Conservation (phyloP, 495 filamentous ascomycete genomes). For the Penicillium goetzii region DNA sequence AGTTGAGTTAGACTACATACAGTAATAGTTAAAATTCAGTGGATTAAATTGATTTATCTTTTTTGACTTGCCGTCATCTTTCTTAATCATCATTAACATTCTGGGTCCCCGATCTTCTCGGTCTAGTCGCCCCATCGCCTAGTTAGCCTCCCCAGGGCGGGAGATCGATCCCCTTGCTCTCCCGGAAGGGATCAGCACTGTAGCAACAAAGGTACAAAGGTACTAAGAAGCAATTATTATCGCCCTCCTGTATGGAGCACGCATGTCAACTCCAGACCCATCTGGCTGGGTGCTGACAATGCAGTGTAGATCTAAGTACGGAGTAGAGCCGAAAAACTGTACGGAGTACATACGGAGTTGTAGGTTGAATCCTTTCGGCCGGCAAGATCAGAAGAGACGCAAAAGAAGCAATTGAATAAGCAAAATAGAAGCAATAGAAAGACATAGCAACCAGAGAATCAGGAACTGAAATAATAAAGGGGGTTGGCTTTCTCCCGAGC, state of each 20-base stretch:
- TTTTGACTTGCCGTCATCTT: neutral
- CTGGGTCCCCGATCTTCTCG: neutral
- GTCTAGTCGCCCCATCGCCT: neutral
- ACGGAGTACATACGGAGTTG: neutral
- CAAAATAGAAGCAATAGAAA: neutral
- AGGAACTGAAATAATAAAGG: conserved; percentile 4
- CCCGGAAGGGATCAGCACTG: conserved; percentile 3
- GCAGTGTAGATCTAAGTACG: conserved; percentile 17
- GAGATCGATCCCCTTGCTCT: conserved; percentile 7
- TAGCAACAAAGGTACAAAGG: conserved; percentile 1
- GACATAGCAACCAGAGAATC: neutral
- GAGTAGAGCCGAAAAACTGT: conserved; percentile 13
- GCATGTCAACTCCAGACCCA: conserved; percentile 19
- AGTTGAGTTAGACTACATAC: neutral
- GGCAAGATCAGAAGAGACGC: neutral
- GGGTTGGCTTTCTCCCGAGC: neutral
- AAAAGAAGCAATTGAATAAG: neutral
- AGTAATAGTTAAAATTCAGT: neutral
- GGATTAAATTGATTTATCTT: neutral
- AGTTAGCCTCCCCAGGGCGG: conserved; percentile 2
- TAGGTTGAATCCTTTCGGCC: neutral
- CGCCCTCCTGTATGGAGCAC: conserved; percentile 1
- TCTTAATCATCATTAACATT: neutral
- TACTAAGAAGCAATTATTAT: neutral
- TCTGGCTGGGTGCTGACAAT: conserved; percentile 5